Base-by-base conservation (phyloP, 2,329 filamentous ascomycete species). In the Fusarium burgessii region DNA sequence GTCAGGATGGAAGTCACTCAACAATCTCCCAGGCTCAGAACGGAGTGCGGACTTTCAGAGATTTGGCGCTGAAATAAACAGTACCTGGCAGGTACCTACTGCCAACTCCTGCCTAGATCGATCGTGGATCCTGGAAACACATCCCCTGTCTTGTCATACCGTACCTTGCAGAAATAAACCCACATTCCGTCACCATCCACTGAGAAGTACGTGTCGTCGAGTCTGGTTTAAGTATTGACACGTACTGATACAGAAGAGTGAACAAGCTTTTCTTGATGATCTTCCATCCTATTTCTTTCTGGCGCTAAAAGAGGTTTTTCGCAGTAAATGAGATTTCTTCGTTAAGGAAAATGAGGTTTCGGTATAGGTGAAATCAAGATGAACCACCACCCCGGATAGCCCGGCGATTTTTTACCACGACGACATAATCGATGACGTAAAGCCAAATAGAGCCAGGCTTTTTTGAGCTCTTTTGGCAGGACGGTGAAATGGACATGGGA, bases 401-500 rank as follows among this genome's bases (percentile, higher is more conserved):
- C 68, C 70, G 72, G 70, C 61, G 52, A 62, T 62, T 62, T 56
- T 64, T 55, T 66, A 38, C 62, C 66, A 35, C 23, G 45, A 63
- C 56, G 40, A 43, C 47, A 42, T 47, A 62, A 42, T 68, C 68
- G 20, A 68, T 76, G 74, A 76, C 74, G 74, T 75, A 74, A 58
- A 51, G 29, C 27, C 23, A 13, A 27, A 33, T n/a, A 43, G 25
- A 41, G 32, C 59, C 33, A 45, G 46, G 49, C 54, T 57, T 51
- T 36, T 68, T 61, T 67, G 15, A 55, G 45, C 51, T 23, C 23
- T 40, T 60, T 45, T 66, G 32, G 51, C 45, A 72, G 64, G 47
- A 69, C 57, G 51, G 40, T 57, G 52, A 68, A 59, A 71, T 49
- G 29, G 61, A 70, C 47, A 70, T 71, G 69, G 66, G 71, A 68